Evolutionary conservation across 2,329 filamentous ascomycete species (phyloP).

Genomic region (Sclerotinia minor): DNA sequence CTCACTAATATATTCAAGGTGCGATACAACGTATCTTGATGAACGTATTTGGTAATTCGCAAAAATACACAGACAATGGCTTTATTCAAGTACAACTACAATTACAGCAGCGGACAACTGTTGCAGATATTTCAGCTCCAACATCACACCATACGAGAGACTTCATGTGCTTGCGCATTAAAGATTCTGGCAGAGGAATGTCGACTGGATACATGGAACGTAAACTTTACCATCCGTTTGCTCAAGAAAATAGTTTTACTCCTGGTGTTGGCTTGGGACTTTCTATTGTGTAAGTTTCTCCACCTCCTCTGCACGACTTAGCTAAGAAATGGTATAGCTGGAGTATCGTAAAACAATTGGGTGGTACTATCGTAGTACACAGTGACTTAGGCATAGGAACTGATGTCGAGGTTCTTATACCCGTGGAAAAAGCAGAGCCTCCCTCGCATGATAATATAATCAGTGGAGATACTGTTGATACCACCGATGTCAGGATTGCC

Average conservation of each 20-base stretch:
- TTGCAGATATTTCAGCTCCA: constrained; percentile 43
- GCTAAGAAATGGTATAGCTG: constrained; percentile 18
- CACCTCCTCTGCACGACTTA: not conserved
- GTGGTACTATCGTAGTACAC: constrained; percentile 57
- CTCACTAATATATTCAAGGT: constrained; percentile 43
- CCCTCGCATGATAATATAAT: not conserved
- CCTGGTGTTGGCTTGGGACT: constrained; percentile 45
- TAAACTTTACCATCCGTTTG: constrained; percentile 60
- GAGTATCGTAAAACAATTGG: constrained; percentile 45
- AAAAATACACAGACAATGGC: constrained; percentile 58
- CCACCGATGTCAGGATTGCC: constrained; percentile 6
- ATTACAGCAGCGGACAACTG: not conserved
- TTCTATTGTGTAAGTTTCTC: constrained; percentile 46
- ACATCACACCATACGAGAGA: constrained; percentile 58
- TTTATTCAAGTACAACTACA: constrained; percentile 46
- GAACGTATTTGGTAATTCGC: constrained; percentile 60
- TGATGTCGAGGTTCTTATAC: constrained; percentile 48
- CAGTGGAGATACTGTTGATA: constrained; percentile 21
- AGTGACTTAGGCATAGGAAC: constrained; percentile 55
- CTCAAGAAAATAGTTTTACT: constrained; percentile 59
- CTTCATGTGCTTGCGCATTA: constrained; percentile 42
- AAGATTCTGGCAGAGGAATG: constrained; percentile 64
- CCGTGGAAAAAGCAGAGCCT: constrained; percentile 21
- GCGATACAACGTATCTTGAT: constrained; percentile 52
- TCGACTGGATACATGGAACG: constrained; percentile 58